Conservation (phyloP, 768 basidiomycete species). For the Amanita rimosa region DNA sequence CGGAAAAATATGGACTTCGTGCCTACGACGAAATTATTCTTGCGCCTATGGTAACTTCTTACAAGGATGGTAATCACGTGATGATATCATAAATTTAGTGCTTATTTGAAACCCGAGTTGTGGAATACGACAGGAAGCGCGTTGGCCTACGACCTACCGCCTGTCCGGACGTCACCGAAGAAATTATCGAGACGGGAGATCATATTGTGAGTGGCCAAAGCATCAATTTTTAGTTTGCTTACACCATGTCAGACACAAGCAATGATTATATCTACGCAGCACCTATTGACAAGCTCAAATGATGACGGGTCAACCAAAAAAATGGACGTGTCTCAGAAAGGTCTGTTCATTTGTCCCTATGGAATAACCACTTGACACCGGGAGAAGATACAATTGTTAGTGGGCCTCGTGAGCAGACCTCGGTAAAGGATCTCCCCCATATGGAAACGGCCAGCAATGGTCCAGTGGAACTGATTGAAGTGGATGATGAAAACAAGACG, state of each 20-base stretch:
- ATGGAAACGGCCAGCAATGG: slow-evolving; percentile 14
- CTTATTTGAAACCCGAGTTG: slow-evolving; percentile 86
- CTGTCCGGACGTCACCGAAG: slow-evolving; percentile 56
- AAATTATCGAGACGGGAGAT: slow-evolving; percentile 49
- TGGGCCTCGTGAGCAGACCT: neutral
- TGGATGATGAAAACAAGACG: slow-evolving; percentile 31
- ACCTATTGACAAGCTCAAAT: slow-evolving; percentile 39
- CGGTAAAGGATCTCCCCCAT: slow-evolving; percentile 6
- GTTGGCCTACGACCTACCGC: slow-evolving; percentile 36
- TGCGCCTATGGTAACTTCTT: slow-evolving; percentile 70
- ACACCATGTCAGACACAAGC: slow-evolving; percentile 58
- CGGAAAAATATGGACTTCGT: slow-evolving; percentile 82
- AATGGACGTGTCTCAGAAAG: neutral
- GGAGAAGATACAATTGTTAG: neutral
- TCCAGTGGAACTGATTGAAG: slow-evolving; percentile 36
- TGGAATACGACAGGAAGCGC: slow-evolving; percentile 79
- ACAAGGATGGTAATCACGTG: slow-evolving; percentile 1
- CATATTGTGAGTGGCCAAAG: slow-evolving; percentile 32
- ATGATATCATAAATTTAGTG: slow-evolving; percentile 37
- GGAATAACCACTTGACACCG: neutral
- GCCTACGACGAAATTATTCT: slow-evolving; percentile 94
- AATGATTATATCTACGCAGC: slow-evolving; percentile 86
- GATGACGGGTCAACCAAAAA: slow-evolving; percentile 2
- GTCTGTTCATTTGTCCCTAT: neutral
- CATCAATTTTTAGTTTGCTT: neutral